These are phyloP conservation scores for Lantana camara DNA, from an alignment of 257 asterid species.

Conservation along the genomic window DNA sequence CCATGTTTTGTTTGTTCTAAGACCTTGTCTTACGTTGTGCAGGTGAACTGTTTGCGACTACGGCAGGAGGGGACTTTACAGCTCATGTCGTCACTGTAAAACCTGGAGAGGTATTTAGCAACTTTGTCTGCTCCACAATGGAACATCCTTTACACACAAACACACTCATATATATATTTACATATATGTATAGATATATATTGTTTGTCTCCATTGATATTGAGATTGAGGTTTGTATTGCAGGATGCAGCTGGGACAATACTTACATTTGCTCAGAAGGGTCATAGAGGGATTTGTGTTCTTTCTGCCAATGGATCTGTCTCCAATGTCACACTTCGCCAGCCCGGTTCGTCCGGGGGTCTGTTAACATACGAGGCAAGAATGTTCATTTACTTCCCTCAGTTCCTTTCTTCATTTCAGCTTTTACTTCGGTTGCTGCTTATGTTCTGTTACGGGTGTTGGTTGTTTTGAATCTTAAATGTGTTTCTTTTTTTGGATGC, in stretches of 20 bases:
- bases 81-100: conserved; percentile 83
- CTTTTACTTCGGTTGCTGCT: no score
- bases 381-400: no score
- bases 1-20: not conserved
- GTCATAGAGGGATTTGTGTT: conserved; percentile 79
- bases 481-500: no score
- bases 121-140: not conserved
- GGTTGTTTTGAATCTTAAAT: no score
- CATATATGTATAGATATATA: not conserved
- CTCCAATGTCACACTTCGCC: conserved; percentile 88
- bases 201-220: not conserved
- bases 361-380: conserved; percentile 82
- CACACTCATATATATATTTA: no score
- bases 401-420: no score
- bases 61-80: conserved; percentile 87
- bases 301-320: conserved; percentile 91
- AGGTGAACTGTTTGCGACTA: conserved; percentile 81
- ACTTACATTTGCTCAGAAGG: conserved; percentile 77
- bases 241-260: conserved; percentile 96
- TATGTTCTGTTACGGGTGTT: no score
- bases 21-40: conserved; percentile 20
- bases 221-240: not conserved
- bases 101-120: conserved; percentile 74
- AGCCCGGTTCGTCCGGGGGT: conserved; percentile 95
- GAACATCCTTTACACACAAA: not conserved